These are phyloP conservation scores for Ustanciosporium gigantosporum DNA, from an alignment of 1,284 basidiomycete species.

Conservation along the genomic window DNA sequence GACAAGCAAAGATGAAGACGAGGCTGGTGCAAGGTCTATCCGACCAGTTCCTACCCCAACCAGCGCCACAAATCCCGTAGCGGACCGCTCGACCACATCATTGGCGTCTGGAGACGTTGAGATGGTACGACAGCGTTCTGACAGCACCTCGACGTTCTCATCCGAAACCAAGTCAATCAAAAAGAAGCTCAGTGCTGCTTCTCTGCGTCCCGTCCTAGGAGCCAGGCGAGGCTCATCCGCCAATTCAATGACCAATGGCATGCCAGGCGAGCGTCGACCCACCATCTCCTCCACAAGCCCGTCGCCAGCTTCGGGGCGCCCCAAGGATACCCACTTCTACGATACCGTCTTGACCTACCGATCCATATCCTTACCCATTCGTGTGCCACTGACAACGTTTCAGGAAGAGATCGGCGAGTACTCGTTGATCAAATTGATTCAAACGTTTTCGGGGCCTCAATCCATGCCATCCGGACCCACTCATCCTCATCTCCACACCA, in stretches of 20 bases:
- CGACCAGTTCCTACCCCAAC: background rate
- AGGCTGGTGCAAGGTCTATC: background rate
- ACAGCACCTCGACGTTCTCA: slow-evolving; percentile 29
- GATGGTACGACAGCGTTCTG: slow-evolving; percentile 12
- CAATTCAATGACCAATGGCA: slow-evolving; percentile 11
- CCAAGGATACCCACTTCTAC: slow-evolving; percentile 86
- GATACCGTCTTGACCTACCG: slow-evolving; percentile 77
- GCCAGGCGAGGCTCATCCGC: slow-evolving; percentile 30
- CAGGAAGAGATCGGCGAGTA: slow-evolving; percentile 96
- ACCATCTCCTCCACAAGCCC: slow-evolving; percentile 7
- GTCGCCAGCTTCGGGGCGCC: slow-evolving; percentile 8
- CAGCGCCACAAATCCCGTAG: background rate
- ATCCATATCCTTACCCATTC: slow-evolving; percentile 36
- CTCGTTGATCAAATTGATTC: slow-evolving; percentile 85
- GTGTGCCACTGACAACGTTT: slow-evolving; percentile 49
- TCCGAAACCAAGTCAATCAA: slow-evolving; percentile 33
- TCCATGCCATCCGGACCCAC: slow-evolving; percentile 70
- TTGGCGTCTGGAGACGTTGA: slow-evolving; percentile 6
- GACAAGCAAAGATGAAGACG: background rate
- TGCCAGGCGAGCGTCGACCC: slow-evolving; percentile 9
- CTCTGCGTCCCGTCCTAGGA: slow-evolving; percentile 20
- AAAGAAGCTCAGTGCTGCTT: slow-evolving; percentile 30
- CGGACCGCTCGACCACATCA: background rate
- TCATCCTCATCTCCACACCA: slow-evolving; percentile 90
- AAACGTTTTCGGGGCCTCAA: slow-evolving; percentile 75